These are phyloP conservation scores for Penstemon eatonii DNA, from an alignment of 257 asterid genomes.

Conservation along the genomic window DNA sequence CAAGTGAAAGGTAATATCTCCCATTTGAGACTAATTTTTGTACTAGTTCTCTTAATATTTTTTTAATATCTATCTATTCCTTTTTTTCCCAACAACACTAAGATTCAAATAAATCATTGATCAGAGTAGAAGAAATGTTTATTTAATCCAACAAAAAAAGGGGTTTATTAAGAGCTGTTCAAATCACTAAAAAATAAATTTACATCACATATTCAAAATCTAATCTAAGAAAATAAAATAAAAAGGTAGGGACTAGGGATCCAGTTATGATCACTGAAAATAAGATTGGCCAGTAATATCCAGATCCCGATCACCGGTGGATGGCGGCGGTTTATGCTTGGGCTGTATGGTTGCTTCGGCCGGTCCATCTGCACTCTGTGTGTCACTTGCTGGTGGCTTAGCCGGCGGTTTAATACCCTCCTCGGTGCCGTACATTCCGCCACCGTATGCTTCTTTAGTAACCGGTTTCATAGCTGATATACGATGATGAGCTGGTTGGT, in stretches of 20 bases:
- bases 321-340: conserved; percentile 59
- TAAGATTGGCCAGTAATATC: conserved; percentile 81
- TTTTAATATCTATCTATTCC: too few relatives aligned
- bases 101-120: too few relatives aligned
- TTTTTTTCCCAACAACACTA: too few relatives aligned
- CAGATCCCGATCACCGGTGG: conserved; percentile 65
- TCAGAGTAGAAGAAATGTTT: too few relatives aligned
- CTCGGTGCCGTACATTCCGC: conserved; percentile 69
- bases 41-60: too few relatives aligned
- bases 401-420: conserved; percentile 30
- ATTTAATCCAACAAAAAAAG: too few relatives aligned
- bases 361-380: conserved; percentile 82
- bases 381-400: conserved; percentile 57
- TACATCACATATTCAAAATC: neutral
- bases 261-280: conserved; percentile 39
- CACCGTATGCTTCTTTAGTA: conserved; percentile 70
- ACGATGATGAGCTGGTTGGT: conserved; percentile 40
- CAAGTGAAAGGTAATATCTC: too few relatives aligned
- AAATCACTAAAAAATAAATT: too few relatives aligned
- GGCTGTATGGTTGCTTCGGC: conserved; percentile 45
- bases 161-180: too few relatives aligned
- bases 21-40: too few relatives aligned
- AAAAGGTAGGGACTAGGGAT: too few relatives aligned
- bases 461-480: conserved; percentile 58
- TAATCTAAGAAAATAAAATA: too few relatives aligned